Base-by-base conservation (phyloP, 2,329 filamentous ascomycete genomes). In the Talaromyces verruculosus region DNA sequence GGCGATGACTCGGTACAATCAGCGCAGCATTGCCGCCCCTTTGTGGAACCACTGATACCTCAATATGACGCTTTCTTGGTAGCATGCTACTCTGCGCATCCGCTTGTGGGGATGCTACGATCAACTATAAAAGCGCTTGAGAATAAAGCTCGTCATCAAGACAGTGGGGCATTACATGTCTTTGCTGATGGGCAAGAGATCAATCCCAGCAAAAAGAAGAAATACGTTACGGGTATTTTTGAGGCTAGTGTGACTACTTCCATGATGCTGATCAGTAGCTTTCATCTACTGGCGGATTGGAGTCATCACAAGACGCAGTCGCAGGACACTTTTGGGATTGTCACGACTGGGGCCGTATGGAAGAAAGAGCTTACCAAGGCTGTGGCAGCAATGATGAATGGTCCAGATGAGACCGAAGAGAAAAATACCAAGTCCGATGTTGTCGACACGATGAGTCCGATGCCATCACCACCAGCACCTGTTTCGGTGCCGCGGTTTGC, bases 311-410 rank as follows among this genome's bases (percentile, higher is more conserved):
- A 75, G 71, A 1, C 77, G 84, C 28, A 79, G 83, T 49, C 74
- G 65, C 30, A 74, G 71, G 65, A 78, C 70, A 61, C 75, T 70
- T 97, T 95, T 82, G 94, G 93, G 1, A 95, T 98, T 68, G 89
- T 98, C 5, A 94, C 90, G 5, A 97, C 94, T 0, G 93, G 93
- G 0, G 86, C 87, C 65, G 91, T 90, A 69, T 97, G 93, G 94
- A 90, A 94, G 72, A 77, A 82, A 0, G 88, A 95, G 41, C 81
- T 97, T 13, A 82, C 80, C 0, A 79, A 84, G 0, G 93, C 90
- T 0, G 89, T 95, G 0, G 79, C 79, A 1, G 75, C 78, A 0
- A 89, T 91, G 68, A 77, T 96, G 0, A 91, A 89, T 0, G 76
- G 77, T 1, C 70, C 71, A 6, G 69, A 74, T 10, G 76, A 74